Evolutionary conservation across 1,284 basidiomycete species (phyloP), one percentile per base, ranked within the genome.

Genomic region (Puccinia coronata): DNA sequence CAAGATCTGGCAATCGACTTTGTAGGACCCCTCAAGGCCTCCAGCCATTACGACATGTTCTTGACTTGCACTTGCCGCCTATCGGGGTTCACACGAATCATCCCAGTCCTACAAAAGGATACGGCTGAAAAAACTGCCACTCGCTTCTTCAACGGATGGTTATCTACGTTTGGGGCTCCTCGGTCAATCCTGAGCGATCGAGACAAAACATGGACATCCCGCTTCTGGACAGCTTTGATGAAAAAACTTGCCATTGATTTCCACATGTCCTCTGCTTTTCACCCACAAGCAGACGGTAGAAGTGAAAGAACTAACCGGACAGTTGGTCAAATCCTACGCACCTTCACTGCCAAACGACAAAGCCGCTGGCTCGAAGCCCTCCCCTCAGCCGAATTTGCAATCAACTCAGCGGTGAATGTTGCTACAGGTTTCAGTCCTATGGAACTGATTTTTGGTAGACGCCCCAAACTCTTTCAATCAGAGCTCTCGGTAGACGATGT

Each of bases 261-360:
- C 2, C 71, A 73, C 16, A 36, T 73, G 31, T 16, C 41, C 31
- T 53, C 43, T 16, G 47, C 49, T 9, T 85, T 82, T 71, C 85
- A 84, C 83, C 84, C 84, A 0, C 57, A 85, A 85, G 59, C 28
- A 34, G 23, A 73, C 83, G 8, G 73, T 83, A 0, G 85, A 83
- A 12, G 65, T 83, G 12, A 83, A 69, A 51, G 67, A 59, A 47
- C 72, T 3, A 82, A 83, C 55, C 87, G 87, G 55, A 87, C 86
- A 0, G 79, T 88, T 0, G 85, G 82, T 0, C 87, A 59, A 59
- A 69, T 82, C 25, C 65, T 84, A 0, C 81, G 81, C 9, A 14
- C 65, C 16, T 75, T 78, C 28, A 74, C 2, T 23, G 70, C n/a
- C 11, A 87, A 83, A 31, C 86, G 86, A 47, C 83, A 84, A 36